Conservation (phyloP, 306 rosid genomes). For the Vigna unguiculata region DNA sequence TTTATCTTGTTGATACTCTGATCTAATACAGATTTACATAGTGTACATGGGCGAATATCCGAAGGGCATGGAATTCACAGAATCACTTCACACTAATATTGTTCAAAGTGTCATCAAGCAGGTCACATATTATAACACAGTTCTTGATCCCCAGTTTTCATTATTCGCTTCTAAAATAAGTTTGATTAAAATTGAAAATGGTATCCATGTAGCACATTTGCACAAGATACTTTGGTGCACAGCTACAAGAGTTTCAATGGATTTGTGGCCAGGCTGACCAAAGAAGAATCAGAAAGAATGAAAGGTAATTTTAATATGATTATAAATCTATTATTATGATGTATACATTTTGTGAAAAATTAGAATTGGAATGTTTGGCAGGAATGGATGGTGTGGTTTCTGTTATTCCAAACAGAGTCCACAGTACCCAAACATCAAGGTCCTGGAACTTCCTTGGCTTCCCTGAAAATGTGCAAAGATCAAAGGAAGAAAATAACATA, state of each 20-base stretch:
- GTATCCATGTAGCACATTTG: neutral
- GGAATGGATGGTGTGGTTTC: neutral
- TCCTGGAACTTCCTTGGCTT: neutral
- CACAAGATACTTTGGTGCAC: neutral
- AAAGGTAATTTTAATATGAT: neutral
- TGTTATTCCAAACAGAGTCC: neutral
- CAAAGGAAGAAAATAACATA: neutral
- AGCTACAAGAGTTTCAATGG: constrained; percentile 12
- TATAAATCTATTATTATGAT: neutral
- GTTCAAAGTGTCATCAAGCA: no score
- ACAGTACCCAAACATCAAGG: neutral
- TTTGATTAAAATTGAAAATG: neutral
- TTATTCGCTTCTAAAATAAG: neutral
- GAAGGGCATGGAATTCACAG: no score
- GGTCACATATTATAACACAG: no score
- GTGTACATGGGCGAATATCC: neutral
- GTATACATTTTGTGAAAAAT: neutral
- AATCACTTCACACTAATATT: neutral
- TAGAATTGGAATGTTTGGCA: neutral
- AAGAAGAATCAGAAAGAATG: neutral
- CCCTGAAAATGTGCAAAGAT: neutral
- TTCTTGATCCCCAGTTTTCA: no score
- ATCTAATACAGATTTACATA: neutral
- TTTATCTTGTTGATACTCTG: neutral
- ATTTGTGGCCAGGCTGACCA: constrained; percentile 1